Conservation (phyloP, 2,329 filamentous ascomycete genomes). For the Phyllosticta capitalensis region DNA sequence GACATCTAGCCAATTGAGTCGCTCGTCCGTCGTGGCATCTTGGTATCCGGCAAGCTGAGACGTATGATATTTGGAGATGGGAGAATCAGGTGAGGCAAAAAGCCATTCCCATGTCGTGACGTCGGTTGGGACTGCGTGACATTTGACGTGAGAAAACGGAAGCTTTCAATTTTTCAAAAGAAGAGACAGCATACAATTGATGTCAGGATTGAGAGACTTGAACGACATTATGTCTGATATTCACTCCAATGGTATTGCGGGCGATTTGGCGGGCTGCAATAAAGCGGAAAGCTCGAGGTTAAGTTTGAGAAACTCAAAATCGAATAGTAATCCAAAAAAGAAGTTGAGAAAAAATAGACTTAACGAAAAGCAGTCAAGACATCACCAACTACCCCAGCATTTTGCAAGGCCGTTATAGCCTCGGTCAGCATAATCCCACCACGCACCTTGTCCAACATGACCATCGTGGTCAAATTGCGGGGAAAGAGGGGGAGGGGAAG, state of each 20-base stretch:
- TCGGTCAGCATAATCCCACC: neutral
- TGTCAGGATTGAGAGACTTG: constrained; percentile 34
- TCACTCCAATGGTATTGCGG: too few species aligned
- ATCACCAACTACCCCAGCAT: too few species aligned
- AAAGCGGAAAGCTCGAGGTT: neutral
- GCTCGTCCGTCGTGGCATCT: constrained; percentile 50
- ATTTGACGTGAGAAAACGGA: constrained; percentile 6
- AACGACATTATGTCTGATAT: constrained; percentile 23
- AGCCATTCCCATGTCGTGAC: constrained; percentile 54
- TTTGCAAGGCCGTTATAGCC: neutral
- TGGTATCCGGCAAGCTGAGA: constrained; percentile 43
- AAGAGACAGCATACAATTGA: constrained; percentile 25
- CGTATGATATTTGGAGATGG: constrained; percentile 31
- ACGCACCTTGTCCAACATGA: too few species aligned
- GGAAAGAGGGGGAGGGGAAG: neutral
- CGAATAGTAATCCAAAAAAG: too few species aligned
- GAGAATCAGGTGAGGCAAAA: constrained; percentile 47
- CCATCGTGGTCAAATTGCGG: neutral
- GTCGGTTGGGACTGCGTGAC: constrained; percentile 40
- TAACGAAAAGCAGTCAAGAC: neutral
- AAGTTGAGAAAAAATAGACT: neutral
- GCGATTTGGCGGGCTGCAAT: neutral
- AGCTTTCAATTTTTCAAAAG: neutral
- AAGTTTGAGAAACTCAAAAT: neutral
- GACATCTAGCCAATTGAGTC: constrained; percentile 48